Base-by-base conservation (phyloP, 352 stramenopile species). In the Phytophthora idaei region DNA sequence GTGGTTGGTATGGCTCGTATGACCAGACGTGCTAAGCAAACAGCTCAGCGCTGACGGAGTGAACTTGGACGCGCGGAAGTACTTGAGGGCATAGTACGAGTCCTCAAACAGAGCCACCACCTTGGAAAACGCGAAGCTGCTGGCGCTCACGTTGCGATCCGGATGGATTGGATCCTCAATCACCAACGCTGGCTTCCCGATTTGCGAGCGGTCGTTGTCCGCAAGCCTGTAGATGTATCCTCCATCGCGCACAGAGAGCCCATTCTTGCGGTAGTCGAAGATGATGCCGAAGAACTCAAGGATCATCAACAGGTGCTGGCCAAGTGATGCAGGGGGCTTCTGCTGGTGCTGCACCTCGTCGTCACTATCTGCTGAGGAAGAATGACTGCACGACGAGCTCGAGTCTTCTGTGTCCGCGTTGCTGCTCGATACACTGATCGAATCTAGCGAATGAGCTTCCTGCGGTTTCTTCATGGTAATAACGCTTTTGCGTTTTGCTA, bases 81-180 rank as follows among this genome's bases (percentile, higher is more conserved):
- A 96, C 78, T 90, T 87, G 36, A 96, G 77, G 8, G 86, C 85
- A 54, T 93, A 94, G 64, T 87, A 96, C 32, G 87, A 86, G 64
- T 96, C 88, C 52, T 96, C 88, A 57, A 94, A 94, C 42, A 94
- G 64, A 1, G 86, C 80, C 7, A 96, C 87, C 25, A 96, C 87
- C 50, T 92, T 92, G 47, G 83, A 82, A 54, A 94, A 94, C 15
- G 86, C 86, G 65, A 93, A 96, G 70, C 85, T 96, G 53, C 84
- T 90, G n/a, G 88, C 86, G 44, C 86, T 91, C 6, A 96, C 88
- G 36, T 96, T 96, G 59, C 87, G 83, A 52, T 94, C 86, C 4
- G 88, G 87, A 54, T 96, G 80, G 59, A 96, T 94, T n/a, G 88
- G 86, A 62, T 94, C 88, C 49, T 96, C 86, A n/a, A 96, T 91